These are phyloP conservation scores for Fragaria iinumae DNA, from an alignment of 306 rosid species.

Conservation along the genomic window DNA sequence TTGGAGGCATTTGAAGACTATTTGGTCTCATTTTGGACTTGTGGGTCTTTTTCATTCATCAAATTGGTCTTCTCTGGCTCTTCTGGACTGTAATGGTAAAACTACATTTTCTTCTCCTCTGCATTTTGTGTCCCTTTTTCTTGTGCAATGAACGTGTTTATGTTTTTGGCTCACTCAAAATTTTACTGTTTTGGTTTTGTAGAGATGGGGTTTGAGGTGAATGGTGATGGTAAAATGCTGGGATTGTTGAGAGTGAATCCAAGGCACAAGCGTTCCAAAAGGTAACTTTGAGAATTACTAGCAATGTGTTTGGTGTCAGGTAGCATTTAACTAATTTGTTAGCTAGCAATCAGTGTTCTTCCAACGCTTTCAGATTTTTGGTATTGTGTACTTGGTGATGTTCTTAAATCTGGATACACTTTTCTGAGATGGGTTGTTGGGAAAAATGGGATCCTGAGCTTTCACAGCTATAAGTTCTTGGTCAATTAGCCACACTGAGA, in stretches of 20 bases:
- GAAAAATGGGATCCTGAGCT: slow-evolving; percentile 33
- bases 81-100: slow-evolving; percentile 39
- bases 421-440: slow-evolving; percentile 22
- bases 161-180: slow-evolving; percentile 21
- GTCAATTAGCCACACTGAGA: slow-evolving; percentile 4
- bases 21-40: slow-evolving; percentile 32
- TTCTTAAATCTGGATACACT: slow-evolving; percentile 24
- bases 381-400: slow-evolving; percentile 1
- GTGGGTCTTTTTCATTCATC: slow-evolving; percentile 28
- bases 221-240: slow-evolving; percentile 44
- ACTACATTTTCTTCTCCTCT: slow-evolving; percentile 18
- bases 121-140: slow-evolving; percentile 20
- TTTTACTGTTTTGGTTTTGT: slow-evolving; percentile 28
- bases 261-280: slow-evolving; percentile 73
- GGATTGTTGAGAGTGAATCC: slow-evolving; percentile 56
- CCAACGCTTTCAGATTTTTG: slow-evolving; percentile 20
- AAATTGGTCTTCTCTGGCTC: slow-evolving; percentile 28
- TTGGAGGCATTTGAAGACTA: slow-evolving; percentile 29
- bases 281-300: slow-evolving; percentile 41
- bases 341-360: slow-evolving; percentile 22
- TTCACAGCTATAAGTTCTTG: slow-evolving; percentile 26
- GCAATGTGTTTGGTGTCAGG: slow-evolving; percentile 19
- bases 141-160: slow-evolving; percentile 18
- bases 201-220: slow-evolving; percentile 57
- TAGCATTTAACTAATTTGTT: slow-evolving; percentile 27